Evolutionary conservation across 371 early-diverging fungal genomes (phyloP), one percentile per base, ranked within the genome.

Genomic region (Mucor lusitanicus): DNA sequence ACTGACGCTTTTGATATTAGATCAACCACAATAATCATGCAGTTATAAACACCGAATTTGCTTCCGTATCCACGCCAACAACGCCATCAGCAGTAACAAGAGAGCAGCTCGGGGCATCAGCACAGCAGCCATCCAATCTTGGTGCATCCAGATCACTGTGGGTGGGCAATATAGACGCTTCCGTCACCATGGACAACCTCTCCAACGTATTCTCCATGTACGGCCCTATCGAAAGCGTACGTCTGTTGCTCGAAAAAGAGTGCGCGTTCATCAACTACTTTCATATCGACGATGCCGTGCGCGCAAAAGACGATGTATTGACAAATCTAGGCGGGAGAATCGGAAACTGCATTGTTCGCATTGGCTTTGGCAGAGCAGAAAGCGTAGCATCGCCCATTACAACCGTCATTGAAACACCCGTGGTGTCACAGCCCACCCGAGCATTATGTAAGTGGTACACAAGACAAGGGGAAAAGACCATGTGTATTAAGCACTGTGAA

Each of bases 211-310:
- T 97, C 72, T 86, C 91, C 19, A 86, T 89, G 9, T 98, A 91
- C 75, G 98, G 98, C 0, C 85, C 92, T 32, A 94, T 98, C 68
- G 98, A 98, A 75, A 92, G 92, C 50, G 83, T 97, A 35, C 88
- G 97, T 13, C 86, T 97, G 48, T 85, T 97, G n/a, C 89, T 94
- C 4, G 98, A 98, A 72, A 95, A 95, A 76, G 97, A 97, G 67
- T 97, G 98, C 60, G 98, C 96, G 4, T 98, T 97, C 76, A 89
- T 98, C 67, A 98, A 96, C 73, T 97, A 91, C 69, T 76, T 85
- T 40, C 84, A 88, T 12, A 77, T 93, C 6, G 97, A 96, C 50
- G 95, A 97, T 74, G 97, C 97, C 17, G 73, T 94, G 32, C 73
- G 85, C 27, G 98, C 97, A 21, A 87, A 90, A 60, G 94, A 94